These are phyloP conservation scores for Neurospora pannonica DNA, from an alignment of 495 filamentous ascomycete species.

Conservation along the genomic window DNA sequence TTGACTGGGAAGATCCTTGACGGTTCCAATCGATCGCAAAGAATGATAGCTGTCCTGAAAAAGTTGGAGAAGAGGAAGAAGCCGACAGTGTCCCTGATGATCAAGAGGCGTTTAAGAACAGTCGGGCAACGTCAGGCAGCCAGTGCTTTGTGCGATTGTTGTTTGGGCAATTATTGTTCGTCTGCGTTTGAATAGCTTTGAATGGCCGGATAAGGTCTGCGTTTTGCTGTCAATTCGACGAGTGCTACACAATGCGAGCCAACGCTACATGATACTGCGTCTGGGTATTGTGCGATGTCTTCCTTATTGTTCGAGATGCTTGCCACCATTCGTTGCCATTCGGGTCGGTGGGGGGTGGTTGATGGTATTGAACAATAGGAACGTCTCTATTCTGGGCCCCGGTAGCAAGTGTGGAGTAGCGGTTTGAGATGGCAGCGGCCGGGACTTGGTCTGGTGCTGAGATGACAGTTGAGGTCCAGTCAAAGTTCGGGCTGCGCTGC, in stretches of 20 bases:
- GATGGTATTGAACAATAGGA: not conserved
- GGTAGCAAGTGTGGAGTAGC: not conserved
- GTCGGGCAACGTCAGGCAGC: slow-evolving; percentile 6
- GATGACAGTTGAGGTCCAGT: not conserved
- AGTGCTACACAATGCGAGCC: not conserved
- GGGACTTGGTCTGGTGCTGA: not conserved
- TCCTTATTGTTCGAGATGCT: not conserved
- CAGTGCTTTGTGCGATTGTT: slow-evolving; percentile 4
- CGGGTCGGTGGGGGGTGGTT: not conserved
- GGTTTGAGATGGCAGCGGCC: not conserved
- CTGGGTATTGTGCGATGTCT: not conserved
- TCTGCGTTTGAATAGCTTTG: not conserved
- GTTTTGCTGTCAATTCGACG: not conserved
- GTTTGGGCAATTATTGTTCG: slow-evolving; percentile 1
- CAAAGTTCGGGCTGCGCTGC: not conserved
- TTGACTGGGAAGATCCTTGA: not conserved
- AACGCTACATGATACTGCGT: not conserved
- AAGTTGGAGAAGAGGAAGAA: not conserved
- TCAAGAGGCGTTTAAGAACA: slow-evolving; percentile 3
- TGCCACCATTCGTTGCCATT: not conserved
- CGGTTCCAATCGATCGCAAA: not conserved
- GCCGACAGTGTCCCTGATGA: not conserved
- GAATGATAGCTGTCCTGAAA: not conserved
- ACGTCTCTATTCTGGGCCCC: not conserved
- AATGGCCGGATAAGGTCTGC: not conserved